These are phyloP conservation scores for Durotheca rogersii DNA, from an alignment of 495 filamentous ascomycete species.

Conservation along the genomic window DNA sequence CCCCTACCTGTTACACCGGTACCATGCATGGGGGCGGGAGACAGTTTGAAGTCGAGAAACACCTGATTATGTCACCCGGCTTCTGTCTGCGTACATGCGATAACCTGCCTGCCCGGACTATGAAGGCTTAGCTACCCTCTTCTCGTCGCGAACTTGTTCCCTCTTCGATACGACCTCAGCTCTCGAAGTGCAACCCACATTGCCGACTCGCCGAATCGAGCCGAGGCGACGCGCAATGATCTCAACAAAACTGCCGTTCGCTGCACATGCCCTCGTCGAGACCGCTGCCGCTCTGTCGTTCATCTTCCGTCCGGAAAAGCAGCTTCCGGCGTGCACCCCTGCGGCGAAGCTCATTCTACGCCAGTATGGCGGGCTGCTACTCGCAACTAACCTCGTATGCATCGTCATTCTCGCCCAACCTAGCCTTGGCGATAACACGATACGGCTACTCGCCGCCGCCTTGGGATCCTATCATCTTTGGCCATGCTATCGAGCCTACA, in stretches of 20 bases:
- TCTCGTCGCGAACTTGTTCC: too few species aligned
- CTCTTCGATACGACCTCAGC: too few species aligned
- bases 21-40: conserved; percentile 19
- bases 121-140: too few species aligned
- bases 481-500: conserved; percentile 40
- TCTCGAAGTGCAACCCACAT: too few species aligned
- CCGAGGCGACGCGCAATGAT: too few species aligned
- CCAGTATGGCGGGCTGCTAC: conserved; percentile 42
- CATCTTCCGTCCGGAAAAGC: conserved; percentile 30
- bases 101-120: too few species aligned
- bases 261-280: conserved; percentile 28
- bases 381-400: conserved; percentile 38
- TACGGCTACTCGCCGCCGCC: conserved; percentile 26
- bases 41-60: too few species aligned
- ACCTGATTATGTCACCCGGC: too few species aligned
- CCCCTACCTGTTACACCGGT: neutral
- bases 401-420: conserved; percentile 26
- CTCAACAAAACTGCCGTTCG: conserved; percentile 28
- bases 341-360: conserved; percentile 41
- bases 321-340: conserved; percentile 33
- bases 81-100: too few species aligned
- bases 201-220: too few species aligned
- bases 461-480: conserved; percentile 45
- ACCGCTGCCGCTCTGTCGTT: conserved; percentile 34
- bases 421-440: conserved; percentile 17